These are phyloP conservation scores for Cordyceps farinosa DNA, from an alignment of 2,329 filamentous ascomycete genomes.

Conservation along the genomic window DNA sequence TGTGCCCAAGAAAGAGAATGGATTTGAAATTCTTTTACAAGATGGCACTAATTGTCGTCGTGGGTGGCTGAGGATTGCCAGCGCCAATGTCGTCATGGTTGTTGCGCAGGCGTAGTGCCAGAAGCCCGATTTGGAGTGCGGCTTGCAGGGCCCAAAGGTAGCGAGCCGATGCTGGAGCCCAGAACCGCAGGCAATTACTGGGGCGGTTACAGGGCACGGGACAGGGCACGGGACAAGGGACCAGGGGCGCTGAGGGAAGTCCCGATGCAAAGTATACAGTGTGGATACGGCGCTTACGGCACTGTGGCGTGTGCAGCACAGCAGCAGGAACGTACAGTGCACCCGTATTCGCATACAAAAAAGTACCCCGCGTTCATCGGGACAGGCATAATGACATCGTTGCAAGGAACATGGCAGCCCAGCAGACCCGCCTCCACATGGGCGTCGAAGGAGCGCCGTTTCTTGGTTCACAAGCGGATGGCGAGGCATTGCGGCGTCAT, in stretches of 20 bases:
- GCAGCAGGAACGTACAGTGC: not conserved
- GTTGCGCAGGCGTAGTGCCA: not conserved
- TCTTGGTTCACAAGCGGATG: not conserved
- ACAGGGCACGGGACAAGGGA: not conserved
- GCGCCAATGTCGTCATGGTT: conserved; percentile 1
- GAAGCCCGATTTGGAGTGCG: not conserved
- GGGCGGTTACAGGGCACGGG: not conserved
- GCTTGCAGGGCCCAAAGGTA: not conserved
- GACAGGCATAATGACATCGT: conserved; percentile 2
- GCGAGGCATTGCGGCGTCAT: not conserved
- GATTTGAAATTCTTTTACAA: not conserved
- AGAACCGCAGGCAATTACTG: not conserved
- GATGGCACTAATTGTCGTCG: not conserved
- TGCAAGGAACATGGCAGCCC: not conserved
- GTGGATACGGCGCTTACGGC: not conserved
- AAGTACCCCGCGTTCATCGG: not conserved
- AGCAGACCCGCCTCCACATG: conserved; percentile 7
- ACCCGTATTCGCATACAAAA: not conserved
- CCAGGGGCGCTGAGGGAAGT: too few relatives aligned
- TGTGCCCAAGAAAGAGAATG: not conserved
- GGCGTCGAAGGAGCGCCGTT: not conserved
- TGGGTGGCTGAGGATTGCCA: not conserved
- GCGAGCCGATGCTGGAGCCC: not conserved
- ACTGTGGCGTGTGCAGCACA: not conserved
- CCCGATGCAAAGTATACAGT: not conserved